phyloP scores from a whole-genome alignment of 140 eudicot genomes.

The Stevia rebaudiana region DNA sequence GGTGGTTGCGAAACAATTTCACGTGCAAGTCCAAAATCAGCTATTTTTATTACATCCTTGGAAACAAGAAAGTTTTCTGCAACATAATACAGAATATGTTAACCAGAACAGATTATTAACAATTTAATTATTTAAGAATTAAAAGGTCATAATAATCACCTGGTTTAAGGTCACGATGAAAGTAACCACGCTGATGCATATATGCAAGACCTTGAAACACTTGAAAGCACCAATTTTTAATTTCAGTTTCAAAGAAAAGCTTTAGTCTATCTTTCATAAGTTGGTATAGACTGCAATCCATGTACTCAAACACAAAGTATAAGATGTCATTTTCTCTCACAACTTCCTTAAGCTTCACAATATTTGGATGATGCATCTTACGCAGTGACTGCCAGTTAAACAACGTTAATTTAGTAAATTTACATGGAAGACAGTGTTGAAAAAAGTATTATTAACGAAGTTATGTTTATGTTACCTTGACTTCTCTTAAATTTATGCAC shows the following conservation, averaged over 20 bases:
- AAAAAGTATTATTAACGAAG: background rate
- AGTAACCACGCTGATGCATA: conserved; percentile 93
- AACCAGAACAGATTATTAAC: background rate
- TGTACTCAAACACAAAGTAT: conserved; percentile 95
- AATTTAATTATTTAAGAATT: background rate
- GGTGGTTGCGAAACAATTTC: conserved; percentile 84
- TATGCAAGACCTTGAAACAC: conserved; percentile 95
- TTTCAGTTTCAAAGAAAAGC: conserved; percentile 73
- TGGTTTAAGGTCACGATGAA: conserved; percentile 99
- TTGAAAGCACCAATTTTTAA: conserved; percentile 96
- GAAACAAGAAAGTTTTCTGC: conserved; percentile 79
- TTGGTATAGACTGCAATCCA: conserved; percentile 91
- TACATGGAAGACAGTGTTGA: background rate
- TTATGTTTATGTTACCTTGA: conserved; percentile 50
- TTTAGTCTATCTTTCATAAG: conserved; percentile 80
- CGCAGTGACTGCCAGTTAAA: conserved; percentile 63
- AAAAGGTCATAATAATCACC: conserved; percentile 32
- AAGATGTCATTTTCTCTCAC: conserved; percentile 86
- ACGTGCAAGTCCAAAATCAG: conserved; percentile 99
- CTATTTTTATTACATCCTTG: conserved; percentile 67
- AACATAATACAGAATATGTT: conserved; percentile 10
- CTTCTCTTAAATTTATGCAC: conserved; percentile 97
- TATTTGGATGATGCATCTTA: conserved; percentile 91
- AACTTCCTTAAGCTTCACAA: conserved; percentile 98
- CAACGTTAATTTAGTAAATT: conserved; percentile 2